Evolutionary conservation across 2,329 filamentous ascomycete genomes (phyloP).

Genomic region (Myotisia sp.): DNA sequence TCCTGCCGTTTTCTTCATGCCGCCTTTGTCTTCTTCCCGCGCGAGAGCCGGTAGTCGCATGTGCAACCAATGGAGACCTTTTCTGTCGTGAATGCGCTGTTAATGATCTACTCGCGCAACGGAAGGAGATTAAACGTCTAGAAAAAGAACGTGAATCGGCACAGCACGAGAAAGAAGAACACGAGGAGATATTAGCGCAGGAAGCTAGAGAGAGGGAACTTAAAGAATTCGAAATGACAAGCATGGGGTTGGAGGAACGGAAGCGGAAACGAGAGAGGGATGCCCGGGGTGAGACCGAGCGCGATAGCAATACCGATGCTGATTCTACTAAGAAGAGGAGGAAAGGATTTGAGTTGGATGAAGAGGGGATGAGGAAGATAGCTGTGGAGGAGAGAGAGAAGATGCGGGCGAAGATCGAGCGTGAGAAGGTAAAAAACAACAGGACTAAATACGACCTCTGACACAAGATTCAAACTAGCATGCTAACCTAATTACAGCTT

Average conservation of each 20-base stretch:
- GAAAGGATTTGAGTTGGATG: conserved; percentile 68
- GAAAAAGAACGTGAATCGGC: conserved; percentile 52
- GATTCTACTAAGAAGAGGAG: conserved; percentile 39
- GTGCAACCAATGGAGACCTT: conserved; percentile 61
- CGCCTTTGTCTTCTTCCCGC: conserved; percentile 72
- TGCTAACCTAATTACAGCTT: conserved; percentile 16
- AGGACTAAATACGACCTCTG: no score
- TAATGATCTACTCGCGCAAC: conserved; percentile 76
- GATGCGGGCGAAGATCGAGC: conserved; percentile 54
- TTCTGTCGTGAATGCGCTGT: conserved; percentile 94
- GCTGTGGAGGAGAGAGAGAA: conserved; percentile 55
- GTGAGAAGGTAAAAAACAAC: conserved; percentile 46
- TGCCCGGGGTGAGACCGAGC: conserved; percentile 18
- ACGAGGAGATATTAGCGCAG: conserved; percentile 46
- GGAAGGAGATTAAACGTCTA: conserved; percentile 74
- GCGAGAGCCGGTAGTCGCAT: conserved; percentile 72
- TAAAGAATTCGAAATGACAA: conserved; percentile 69
- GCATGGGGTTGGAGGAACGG: conserved; percentile 46
- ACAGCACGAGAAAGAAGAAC: conserved; percentile 48
- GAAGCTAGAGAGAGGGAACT: conserved; percentile 59
- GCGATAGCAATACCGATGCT: conserved; percentile 23
- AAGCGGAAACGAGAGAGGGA: conserved; percentile 20
- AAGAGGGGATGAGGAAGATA: conserved; percentile 58
- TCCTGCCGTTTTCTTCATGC: conserved; percentile 81
- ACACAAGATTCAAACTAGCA: no score